phyloP scores from a whole-genome alignment of 2,329 filamentous ascomycete species.

The Diplocarpon rosae region DNA sequence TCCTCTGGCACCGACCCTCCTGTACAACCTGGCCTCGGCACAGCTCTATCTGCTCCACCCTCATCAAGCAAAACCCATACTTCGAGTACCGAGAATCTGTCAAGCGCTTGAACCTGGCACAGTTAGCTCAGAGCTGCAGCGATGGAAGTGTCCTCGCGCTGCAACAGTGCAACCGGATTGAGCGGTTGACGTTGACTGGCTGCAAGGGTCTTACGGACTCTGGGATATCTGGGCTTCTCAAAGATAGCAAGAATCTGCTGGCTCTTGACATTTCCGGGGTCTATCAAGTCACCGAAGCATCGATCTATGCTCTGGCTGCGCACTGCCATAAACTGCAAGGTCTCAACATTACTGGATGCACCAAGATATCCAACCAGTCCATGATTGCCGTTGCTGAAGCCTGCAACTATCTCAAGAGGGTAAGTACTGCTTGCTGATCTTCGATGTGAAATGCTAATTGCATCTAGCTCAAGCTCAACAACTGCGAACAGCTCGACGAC shows the following conservation, averaged over 20 bases:
- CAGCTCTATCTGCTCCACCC: constrained; percentile 66
- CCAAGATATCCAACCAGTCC: constrained; percentile 74
- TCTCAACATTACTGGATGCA: constrained; percentile 82
- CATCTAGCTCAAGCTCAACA: constrained; percentile 78
- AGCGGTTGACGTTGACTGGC: constrained; percentile 85
- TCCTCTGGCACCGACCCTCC: constrained; percentile 88
- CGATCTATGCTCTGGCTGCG: constrained; percentile 65
- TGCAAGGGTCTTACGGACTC: constrained; percentile 77
- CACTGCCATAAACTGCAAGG: constrained; percentile 83
- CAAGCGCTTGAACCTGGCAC: constrained; percentile 81
- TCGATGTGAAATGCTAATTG: constrained; percentile 9
- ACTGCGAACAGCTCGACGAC: constrained; percentile 77
- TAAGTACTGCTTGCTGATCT: constrained; percentile 32
- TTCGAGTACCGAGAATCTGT: constrained; percentile 87
- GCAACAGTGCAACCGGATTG: constrained; percentile 75
- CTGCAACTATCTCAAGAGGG: constrained; percentile 79
- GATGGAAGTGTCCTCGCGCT: constrained; percentile 83
- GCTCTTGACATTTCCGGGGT: constrained; percentile 84
- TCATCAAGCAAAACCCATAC: constrained; percentile 61
- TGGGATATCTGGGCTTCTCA: constrained; percentile 68
- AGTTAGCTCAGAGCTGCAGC: constrained; percentile 62
- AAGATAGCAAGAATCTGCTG: constrained; percentile 68
- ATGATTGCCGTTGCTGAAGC: constrained; percentile 68
- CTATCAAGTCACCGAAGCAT: constrained; percentile 68
- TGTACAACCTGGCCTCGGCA: constrained; percentile 83